Conservation (phyloP, 176 grass and related monocot species). For the Triticum urartu region DNA sequence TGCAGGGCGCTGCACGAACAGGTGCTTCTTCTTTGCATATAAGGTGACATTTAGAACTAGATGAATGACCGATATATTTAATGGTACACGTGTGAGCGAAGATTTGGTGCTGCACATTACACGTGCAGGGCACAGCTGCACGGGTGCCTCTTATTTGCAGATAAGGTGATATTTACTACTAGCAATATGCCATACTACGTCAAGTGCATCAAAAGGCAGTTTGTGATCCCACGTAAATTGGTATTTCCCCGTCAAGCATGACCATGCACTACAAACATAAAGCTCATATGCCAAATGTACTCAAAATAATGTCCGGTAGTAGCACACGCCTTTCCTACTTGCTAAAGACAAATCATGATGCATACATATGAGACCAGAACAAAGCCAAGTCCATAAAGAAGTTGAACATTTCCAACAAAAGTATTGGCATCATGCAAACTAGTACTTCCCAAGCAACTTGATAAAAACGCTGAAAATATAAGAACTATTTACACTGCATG, state of each 20-base stretch:
- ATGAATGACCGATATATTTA: background rate
- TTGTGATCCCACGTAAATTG: background rate
- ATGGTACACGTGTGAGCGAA: background rate
- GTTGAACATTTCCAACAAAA: background rate
- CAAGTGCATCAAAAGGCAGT: background rate
- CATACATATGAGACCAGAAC: background rate
- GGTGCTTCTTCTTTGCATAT: too few species aligned
- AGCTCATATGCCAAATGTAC: background rate
- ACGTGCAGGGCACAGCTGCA: background rate
- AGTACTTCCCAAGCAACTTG: background rate
- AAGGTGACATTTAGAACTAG: too few species aligned
- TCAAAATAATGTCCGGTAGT: background rate
- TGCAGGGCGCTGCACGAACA: too few species aligned
- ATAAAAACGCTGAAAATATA: background rate
- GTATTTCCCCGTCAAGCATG: background rate
- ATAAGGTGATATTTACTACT: background rate
- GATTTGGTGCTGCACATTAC: background rate
- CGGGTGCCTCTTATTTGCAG: background rate
- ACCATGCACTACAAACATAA: background rate
- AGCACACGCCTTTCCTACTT: background rate
- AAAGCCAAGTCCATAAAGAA: background rate
- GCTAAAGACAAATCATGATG: background rate
- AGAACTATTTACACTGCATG: background rate
- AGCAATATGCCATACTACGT: background rate
- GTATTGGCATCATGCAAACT: background rate